Percentiles rank a stretch among this genome's conserved stretches.
Evolutionary conservation across 2,329 filamentous ascomycete species (phyloP).

Genomic region (Trichoderma pleuroti): DNA sequence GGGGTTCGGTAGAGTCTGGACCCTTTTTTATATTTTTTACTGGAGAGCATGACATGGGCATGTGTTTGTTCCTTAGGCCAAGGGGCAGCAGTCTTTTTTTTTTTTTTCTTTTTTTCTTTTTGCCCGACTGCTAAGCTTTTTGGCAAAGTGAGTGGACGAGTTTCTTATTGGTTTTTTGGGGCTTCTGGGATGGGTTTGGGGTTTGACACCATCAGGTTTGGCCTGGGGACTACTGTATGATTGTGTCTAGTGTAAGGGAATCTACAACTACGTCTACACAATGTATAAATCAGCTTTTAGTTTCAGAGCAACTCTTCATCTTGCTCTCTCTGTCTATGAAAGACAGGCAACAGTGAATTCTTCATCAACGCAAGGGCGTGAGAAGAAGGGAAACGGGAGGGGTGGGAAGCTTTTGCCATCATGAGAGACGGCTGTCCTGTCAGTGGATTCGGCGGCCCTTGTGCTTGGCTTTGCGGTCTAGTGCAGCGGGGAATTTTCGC

Average conservation of each 20-base stretch:
- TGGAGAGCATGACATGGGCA: not conserved
- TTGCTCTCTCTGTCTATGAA: not conserved
- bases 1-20: not conserved
- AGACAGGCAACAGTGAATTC: accelerated
- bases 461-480: not conserved
- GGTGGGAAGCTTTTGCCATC: not conserved
- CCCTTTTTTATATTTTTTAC: not conserved
- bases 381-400: not conserved
- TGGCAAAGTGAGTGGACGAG: not conserved
- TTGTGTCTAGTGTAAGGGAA: not conserved
- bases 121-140: not conserved
- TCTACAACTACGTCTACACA: not conserved
- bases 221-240: not conserved
- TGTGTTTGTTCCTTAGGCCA: not conserved
- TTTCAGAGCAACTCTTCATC: not conserved
- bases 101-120: not conserved
- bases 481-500: not conserved
- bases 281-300: not conserved
- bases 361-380: not conserved
- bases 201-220: not conserved
- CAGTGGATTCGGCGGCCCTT: not conserved
- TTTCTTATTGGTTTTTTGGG: not conserved
- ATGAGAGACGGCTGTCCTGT: not conserved
- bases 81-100: not conserved
- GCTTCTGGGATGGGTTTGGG: not conserved